phyloP scores from a whole-genome alignment of 345 rosid species.

The Linum trigynum region DNA sequence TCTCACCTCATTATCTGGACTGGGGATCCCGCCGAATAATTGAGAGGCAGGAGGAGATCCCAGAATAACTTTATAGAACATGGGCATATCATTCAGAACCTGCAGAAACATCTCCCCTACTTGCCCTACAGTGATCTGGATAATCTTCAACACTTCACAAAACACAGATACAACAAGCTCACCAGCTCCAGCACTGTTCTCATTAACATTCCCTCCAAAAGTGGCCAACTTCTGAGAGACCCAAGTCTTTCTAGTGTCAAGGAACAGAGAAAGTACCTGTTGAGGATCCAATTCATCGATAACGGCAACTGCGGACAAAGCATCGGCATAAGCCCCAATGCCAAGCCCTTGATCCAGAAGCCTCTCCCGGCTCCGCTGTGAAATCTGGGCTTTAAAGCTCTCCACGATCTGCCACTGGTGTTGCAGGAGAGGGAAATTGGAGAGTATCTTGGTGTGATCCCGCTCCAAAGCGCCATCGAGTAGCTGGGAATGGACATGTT shows the following conservation, averaged over 20 bases:
- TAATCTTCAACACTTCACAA: conserved; percentile 62
- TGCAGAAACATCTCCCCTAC: conserved; percentile 87
- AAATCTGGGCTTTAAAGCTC: conserved; percentile 88
- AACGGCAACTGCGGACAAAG: conserved; percentile 74
- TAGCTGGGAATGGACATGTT: conserved; percentile 60
- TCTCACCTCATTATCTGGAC: conserved; percentile 81
- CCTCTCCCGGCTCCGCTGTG: conserved; percentile 84
- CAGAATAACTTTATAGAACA: conserved; percentile 74
- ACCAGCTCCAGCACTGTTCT: conserved; percentile 5
- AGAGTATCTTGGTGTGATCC: conserved; percentile 46
- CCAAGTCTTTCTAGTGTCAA: conserved; percentile 76
- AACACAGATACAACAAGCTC: conserved; percentile 44
- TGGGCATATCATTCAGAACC: conserved; percentile 80
- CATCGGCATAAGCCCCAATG: conserved; percentile 66
- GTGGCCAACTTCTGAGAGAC: conserved; percentile 53
- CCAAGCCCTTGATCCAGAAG: conserved; percentile 57
- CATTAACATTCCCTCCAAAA: conserved; percentile 29
- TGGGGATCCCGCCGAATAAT: conserved; percentile 88
- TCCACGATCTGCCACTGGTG: conserved; percentile 99
- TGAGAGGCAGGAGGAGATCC: conserved; percentile 92
- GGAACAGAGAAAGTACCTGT: conserved; percentile 58
- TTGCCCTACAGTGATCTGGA: conserved; percentile 80
- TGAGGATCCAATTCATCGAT: conserved; percentile 72
- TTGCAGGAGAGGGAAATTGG: conserved; percentile 77
- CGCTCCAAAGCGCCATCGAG: conserved; percentile 11